Evolutionary conservation across 75 land plant genomes (phyloP).

Genomic region (Larix kaempferi): DNA sequence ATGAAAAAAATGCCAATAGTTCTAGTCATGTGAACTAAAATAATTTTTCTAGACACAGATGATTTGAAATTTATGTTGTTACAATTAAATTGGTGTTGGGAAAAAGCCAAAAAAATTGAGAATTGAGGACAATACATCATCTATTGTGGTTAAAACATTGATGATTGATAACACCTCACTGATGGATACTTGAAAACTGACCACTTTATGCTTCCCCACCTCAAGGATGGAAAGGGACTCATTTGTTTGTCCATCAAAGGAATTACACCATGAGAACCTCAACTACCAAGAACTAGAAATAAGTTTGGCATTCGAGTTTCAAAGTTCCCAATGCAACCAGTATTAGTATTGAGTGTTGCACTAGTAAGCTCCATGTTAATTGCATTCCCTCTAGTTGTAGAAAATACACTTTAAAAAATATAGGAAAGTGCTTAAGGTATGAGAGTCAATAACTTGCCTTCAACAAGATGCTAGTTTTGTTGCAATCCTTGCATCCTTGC

Average conservation of each 20-base stretch:
- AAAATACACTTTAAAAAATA: conserved; percentile 4
- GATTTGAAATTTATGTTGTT: conserved; percentile 6
- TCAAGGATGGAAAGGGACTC: not conserved
- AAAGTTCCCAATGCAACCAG: conserved; percentile 4
- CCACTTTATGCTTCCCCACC: not conserved
- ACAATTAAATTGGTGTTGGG: not conserved
- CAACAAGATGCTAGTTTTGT: not conserved
- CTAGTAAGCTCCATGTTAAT: not conserved
- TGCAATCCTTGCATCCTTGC: conserved; percentile 12
- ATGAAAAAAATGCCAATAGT: not conserved
- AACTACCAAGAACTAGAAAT: not conserved
- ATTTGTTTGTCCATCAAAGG: not conserved
- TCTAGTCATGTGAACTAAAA: not conserved
- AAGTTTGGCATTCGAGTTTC: not conserved
- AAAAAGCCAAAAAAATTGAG: not conserved
- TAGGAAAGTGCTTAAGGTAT: not conserved
- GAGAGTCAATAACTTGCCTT: conserved; percentile 3
- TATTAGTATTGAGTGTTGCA: not conserved
- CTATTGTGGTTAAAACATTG: conserved; percentile 5
- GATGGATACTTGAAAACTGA: not conserved
- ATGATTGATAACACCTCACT: not conserved
- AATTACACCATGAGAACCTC: conserved; percentile 1
- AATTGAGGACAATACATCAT: conserved; percentile 2
- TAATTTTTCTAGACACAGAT: not conserved
- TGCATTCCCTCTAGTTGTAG: not conserved